Evolutionary conservation across 2,329 filamentous ascomycete genomes (phyloP).

Genomic region (Sarocladium oryzae): DNA sequence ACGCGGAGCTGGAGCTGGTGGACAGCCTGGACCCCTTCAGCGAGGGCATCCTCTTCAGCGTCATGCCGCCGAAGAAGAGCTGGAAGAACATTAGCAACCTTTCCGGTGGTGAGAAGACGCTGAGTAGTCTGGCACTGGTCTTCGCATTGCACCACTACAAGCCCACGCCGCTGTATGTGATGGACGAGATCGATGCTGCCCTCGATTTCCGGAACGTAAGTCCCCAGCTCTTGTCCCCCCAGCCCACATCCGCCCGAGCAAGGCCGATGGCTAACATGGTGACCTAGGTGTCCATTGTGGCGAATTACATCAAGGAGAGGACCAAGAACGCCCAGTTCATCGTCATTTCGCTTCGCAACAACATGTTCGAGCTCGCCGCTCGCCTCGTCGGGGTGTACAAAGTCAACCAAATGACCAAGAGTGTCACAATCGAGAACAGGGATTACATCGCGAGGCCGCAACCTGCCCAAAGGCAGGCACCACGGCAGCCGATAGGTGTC

Average conservation of each 20-base stretch:
- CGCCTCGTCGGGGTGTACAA: constrained; percentile 97
- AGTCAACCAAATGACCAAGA: constrained; percentile 98
- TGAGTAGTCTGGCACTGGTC: constrained; percentile 89
- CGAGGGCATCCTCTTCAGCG: constrained; percentile 92
- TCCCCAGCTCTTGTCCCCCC: constrained; percentile 19
- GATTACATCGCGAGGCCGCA: constrained; percentile 57
- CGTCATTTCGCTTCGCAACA: constrained; percentile 94
- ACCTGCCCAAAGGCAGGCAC: background rate
- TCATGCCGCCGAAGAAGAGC: constrained; percentile 99
- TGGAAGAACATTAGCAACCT: constrained; percentile 99
- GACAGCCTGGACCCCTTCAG: constrained; percentile 95
- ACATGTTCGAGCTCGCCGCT: constrained; percentile 99
- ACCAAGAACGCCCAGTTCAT: constrained; percentile 99
- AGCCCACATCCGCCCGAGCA: background rate
- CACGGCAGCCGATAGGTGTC: constrained; percentile 7
- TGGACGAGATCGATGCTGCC: constrained; percentile 99
- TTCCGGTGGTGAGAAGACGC: constrained; percentile 93
- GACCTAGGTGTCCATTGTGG: constrained; percentile 86
- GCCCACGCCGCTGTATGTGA: constrained; percentile 94
- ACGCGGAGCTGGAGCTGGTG: constrained; percentile 93
- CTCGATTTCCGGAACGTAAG: constrained; percentile 96
- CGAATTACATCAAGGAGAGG: constrained; percentile 97
- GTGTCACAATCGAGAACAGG: constrained; percentile 78
- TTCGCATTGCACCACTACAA: constrained; percentile 98
- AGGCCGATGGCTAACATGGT: constrained; percentile 13